phyloP scores from a whole-genome alignment of 495 filamentous ascomycete genomes.

The Aspergillus sclerotiicarbonarius region DNA sequence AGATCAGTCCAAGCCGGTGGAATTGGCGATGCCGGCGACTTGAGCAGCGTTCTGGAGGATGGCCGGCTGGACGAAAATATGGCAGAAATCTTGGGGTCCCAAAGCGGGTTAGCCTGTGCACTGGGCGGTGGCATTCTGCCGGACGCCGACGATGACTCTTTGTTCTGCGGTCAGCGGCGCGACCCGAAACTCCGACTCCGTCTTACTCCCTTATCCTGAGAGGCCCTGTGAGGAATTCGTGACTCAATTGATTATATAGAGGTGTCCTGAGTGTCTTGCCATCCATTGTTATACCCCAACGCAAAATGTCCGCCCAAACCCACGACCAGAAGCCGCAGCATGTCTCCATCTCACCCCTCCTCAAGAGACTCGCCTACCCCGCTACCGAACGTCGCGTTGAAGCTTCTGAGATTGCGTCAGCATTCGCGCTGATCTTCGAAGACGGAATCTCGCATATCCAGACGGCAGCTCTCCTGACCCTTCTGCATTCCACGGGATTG shows the following conservation, averaged over 20 bases:
- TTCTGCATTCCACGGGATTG: constrained; percentile 80
- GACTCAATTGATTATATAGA: not conserved
- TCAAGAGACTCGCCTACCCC: constrained; percentile 74
- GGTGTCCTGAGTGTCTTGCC: not conserved
- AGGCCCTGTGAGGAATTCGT: not conserved
- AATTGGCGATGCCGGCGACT: constrained; percentile 17
- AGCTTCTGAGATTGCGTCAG: constrained; percentile 79
- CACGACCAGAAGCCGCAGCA: constrained; percentile 30
- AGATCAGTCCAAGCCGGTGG: constrained; percentile 1
- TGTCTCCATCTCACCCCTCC: constrained; percentile 77
- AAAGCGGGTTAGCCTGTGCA: constrained; percentile 17
- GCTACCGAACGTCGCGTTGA: constrained; percentile 55
- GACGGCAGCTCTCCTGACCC: constrained; percentile 77
- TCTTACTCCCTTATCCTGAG: not conserved
- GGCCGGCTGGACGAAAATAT: constrained; percentile 16
- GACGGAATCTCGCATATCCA: constrained; percentile 80
- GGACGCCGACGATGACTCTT: constrained; percentile 1
- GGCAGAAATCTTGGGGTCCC: constrained; percentile 19
- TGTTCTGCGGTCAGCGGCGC: not conserved
- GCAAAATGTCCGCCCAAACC: constrained; percentile 20
- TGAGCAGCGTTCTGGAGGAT: constrained; percentile 6
- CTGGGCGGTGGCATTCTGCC: constrained; percentile 32
- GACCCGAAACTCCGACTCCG: not conserved
- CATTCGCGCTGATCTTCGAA: constrained; percentile 85
- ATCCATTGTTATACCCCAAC: not conserved